These are phyloP conservation scores for Fonsecaea nubica DNA, from an alignment of 2,329 filamentous ascomycete species.

Conservation along the genomic window DNA sequence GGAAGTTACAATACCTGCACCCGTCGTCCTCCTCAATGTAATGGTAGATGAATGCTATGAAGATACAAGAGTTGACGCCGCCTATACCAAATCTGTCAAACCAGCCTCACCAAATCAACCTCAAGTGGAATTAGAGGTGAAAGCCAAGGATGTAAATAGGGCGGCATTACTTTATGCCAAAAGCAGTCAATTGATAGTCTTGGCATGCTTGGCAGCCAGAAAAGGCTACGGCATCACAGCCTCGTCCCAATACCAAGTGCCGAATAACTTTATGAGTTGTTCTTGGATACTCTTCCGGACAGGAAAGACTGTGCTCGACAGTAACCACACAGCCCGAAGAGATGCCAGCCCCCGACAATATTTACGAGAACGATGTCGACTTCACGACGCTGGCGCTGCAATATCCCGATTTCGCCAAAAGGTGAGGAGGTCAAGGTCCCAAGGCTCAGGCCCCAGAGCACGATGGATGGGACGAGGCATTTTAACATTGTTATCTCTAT, in stretches of 20 bases:
- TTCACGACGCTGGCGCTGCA: constrained; percentile 66
- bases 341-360: constrained; percentile 37
- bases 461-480: neutral
- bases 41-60: no score
- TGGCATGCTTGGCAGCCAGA: neutral
- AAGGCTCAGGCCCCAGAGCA: constrained; percentile 10
- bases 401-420: constrained; percentile 65
- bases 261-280: no score
- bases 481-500: neutral
- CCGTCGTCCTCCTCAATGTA: no score
- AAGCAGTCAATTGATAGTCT: no score
- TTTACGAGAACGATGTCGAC: constrained; percentile 53
- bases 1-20: no score
- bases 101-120: no score
- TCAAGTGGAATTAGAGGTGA: no score
- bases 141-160: no score
- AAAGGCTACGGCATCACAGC: neutral
- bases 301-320: neutral
- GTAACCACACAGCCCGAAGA: neutral
- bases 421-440: constrained; percentile 45
- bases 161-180: neutral
- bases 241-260: neutral
- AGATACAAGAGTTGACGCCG: no score
- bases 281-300: neutral
- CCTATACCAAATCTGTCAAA: no score